Base-by-base conservation (phyloP, 2,329 filamentous ascomycete species). In the Zasmidium cellare region DNA sequence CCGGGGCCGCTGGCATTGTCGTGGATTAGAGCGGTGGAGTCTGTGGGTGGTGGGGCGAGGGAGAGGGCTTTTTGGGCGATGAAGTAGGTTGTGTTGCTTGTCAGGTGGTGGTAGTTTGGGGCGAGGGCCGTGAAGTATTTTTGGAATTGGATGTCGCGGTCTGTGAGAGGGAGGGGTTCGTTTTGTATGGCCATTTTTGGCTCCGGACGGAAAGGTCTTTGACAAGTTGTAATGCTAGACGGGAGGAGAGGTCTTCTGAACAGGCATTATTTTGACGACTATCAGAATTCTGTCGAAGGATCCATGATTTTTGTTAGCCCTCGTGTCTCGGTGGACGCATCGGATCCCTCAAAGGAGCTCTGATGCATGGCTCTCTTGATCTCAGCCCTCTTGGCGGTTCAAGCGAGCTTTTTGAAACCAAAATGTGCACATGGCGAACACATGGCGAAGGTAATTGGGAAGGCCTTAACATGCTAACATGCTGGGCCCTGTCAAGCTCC, bases 121-220 rank as follows among this genome's bases (percentile, higher is more conserved):
- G 44, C 52, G 16, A 54, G 52, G 52, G 52, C 23, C 7, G 52
- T 54, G 41, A 54, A 54, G 52, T 54, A 54, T 38, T 54, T 14
- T 19, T 54, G 52, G 44, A 54, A 54, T 23, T 54, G 46, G 16
- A 25, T 38, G 24, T 54, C 52, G 16, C 52, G 52, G 18, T 47
- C 24, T 25, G 52, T 48, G 41, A 35, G 52, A 11, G 35, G 5
- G 5, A 14, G 35, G n/a, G 35, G 11, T 14, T 41, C 16, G 7
- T 41, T 9, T 9, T 5, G n/a, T 3, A 14, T 5, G 11, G 35
- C 16, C 35, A 41, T 41, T 5, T 3, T 41, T 41, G 16, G n/a
- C n/a, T n/a, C n/a, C n/a, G n/a, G n/a, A n/a, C n/a, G n/a, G n/a
- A n/a, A n/a, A n/a, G n/a, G n/a, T n/a, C n/a, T n/a, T n/a, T n/a